Evolutionary conservation across 148 eudicot species (phyloP).

Genomic region (Cornus kousa): DNA sequence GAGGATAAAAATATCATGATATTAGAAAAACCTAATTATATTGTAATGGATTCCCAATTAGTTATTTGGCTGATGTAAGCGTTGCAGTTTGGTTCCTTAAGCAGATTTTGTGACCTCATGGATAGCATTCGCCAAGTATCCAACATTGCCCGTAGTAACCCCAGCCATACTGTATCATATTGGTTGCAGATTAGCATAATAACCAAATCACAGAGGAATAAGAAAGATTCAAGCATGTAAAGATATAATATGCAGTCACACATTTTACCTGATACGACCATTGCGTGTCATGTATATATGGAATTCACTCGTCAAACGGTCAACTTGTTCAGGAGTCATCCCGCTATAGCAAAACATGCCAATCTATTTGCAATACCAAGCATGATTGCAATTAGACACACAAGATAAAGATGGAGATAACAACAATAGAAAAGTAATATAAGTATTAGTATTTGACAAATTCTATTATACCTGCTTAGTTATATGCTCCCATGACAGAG

Average conservation of each 20-base stretch:
- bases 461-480: constrained; percentile 69
- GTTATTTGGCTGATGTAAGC: background rate
- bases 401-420: background rate
- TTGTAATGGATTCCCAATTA: background rate
- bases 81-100: constrained; percentile 13
- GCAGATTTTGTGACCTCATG: constrained; percentile 82
- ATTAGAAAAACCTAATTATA: background rate
- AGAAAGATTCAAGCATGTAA: background rate
- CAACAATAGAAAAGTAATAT: background rate
- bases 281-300: constrained; percentile 94
- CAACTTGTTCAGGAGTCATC: constrained; percentile 93
- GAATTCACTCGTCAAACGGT: constrained; percentile 77
- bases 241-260: background rate
- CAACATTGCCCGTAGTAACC: constrained; percentile 84
- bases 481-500: constrained; percentile 95
- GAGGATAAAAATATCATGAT: background rate
- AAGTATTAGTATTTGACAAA: background rate
- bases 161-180: constrained; percentile 81
- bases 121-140: constrained; percentile 87
- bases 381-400: background rate
- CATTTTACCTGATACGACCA: constrained; percentile 84
- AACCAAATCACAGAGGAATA: background rate
- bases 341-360: constrained; percentile 99
- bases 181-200: constrained; percentile 2
- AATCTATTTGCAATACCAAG: constrained; percentile 48